Evolutionary conservation across 148 eudicot species (phyloP), one percentile per base, ranked within the genome.

Genomic region (Vaccinium vitisidaea): DNA sequence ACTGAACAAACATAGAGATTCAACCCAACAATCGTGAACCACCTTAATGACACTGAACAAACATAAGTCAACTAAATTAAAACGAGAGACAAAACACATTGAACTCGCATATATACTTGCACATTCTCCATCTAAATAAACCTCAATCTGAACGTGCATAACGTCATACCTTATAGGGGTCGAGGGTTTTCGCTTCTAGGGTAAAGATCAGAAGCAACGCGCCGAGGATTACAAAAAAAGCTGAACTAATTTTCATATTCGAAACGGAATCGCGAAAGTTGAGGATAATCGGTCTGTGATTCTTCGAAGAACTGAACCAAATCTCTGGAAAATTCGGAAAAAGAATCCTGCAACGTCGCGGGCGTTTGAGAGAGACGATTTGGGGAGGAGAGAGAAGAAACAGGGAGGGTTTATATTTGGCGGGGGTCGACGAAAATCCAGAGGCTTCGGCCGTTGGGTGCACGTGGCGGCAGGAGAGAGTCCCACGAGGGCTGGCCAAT

Each of bases 401-500:
- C 15, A 63, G 81, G 30, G 30, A 61, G 61, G 78, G 3, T 79
- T 88, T 67, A 80, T 89, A 53, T 88, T 87, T 78, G 53, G 79
- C 71, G 79, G 82, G 80, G 83, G 83, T 81, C 82, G 83, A 76
- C 87, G 87, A 88, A 43, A 43, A 27, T 80, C 88, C 65, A 86
- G 95, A 94, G 10, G 86, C 74, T 89, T 88, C 92, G 73, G 56
- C 12, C 4, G 55, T 53, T 71, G 1, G 9, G 83, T 54, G 27
- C 80, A 93, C 92, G 94, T 93, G 98, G 90, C 90, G 19, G 18
- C 1, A 82, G 19, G 1, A 0, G 6, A 70, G 71, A 48, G 84
- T 71, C 89, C 89, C 98, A 94, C 94, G 93, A 87, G 3, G 16
- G 18, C 27, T 84, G 58, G 70, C 96, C 98, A 94, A 94, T 93